Conservation (phyloP, 2,329 filamentous ascomycete species). For the Colletotrichum sp. region DNA sequence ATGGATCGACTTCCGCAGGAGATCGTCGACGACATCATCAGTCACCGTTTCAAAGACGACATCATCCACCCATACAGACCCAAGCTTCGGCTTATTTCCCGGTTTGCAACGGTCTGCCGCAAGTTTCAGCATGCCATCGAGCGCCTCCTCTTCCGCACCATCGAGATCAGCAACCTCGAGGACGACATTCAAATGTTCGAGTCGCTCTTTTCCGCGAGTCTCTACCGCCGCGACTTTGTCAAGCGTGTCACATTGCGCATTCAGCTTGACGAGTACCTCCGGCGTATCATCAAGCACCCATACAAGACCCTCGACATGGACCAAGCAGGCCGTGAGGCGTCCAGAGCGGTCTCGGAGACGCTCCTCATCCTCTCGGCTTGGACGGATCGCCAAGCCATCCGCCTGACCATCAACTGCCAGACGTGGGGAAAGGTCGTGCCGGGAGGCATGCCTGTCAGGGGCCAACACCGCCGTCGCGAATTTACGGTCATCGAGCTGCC, state of each 20-base stretch:
- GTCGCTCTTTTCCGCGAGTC: rapidly evolving
- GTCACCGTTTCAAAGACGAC: background rate
- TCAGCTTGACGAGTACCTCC: background rate
- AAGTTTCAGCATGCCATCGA: background rate
- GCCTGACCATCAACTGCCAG: background rate
- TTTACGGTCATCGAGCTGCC: background rate
- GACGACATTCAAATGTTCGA: background rate
- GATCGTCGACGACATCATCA: background rate
- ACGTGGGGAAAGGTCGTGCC: background rate
- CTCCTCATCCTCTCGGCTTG: background rate
- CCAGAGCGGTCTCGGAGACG: background rate
- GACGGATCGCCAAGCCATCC: background rate
- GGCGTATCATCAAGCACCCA: background rate
- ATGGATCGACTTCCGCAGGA: background rate
- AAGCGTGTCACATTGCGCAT: background rate
- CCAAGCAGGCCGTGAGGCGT: background rate
- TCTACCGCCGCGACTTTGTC: background rate
- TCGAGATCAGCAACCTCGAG: background rate
- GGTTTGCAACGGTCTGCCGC: background rate
- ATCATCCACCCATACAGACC: background rate
- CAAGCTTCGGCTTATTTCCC: background rate
- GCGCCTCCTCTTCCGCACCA: background rate
- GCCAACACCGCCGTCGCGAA: background rate
- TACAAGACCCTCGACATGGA: background rate
- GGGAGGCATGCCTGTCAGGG: background rate